A percentile compares a stretch with the other conserved stretches of the same genome.
Evolutionary conservation across 176 grass and related monocot species (phyloP).

Genomic region (Lolium perenne): DNA sequence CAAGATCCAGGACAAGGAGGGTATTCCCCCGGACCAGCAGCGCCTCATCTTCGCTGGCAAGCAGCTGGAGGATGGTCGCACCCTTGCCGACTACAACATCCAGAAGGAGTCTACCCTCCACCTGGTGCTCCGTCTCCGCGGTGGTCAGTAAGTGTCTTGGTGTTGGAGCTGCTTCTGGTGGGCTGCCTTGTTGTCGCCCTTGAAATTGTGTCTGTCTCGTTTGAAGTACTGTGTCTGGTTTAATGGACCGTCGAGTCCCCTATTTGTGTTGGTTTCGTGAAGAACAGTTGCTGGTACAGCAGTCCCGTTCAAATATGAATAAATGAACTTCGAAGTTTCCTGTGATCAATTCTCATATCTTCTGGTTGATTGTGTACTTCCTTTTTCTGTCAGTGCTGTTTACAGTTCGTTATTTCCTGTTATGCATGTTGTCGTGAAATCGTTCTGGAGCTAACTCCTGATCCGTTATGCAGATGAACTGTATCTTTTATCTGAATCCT

Average conservation of each 20-base stretch:
- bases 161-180: not conserved
- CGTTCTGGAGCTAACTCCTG: no score
- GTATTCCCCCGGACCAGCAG: slow-evolving; percentile 71
- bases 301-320: slow-evolving; percentile 9
- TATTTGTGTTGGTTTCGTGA: not conserved
- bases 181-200: slow-evolving; percentile 10
- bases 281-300: slow-evolving; percentile 15
- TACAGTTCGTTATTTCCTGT: no score
- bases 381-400: no score
- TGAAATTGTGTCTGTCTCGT: not conserved
- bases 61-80: slow-evolving; percentile 74
- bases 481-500: no score
- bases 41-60: slow-evolving; percentile 61
- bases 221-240: not conserved
- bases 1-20: slow-evolving; percentile 84
- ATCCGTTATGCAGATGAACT: no score
- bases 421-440: no score
- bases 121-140: slow-evolving; percentile 63
- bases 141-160: slow-evolving; percentile 48
- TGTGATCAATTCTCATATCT: not conserved
- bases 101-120: slow-evolving; percentile 80
- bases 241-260: not conserved
- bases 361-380: not conserved
- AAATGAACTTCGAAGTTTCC: slow-evolving; percentile 1
- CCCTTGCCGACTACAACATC: slow-evolving; percentile 66